Evolutionary conservation across 2,329 filamentous ascomycete genomes (phyloP).

Genomic region (Fusarium citri): DNA sequence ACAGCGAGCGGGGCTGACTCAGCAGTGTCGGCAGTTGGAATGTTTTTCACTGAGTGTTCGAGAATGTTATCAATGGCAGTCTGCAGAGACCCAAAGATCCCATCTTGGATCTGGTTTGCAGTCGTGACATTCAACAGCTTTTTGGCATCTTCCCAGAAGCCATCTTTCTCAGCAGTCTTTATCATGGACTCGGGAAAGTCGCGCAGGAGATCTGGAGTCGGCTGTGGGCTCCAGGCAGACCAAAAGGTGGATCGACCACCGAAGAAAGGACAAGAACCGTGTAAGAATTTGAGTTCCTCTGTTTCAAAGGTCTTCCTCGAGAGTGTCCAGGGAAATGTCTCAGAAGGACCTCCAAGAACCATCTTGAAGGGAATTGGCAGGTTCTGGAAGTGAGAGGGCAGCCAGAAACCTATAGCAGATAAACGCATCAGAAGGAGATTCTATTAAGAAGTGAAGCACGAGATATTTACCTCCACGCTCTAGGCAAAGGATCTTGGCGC

Average conservation of each 20-base stretch:
- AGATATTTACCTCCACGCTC: not conserved
- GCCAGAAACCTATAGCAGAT: not conserved
- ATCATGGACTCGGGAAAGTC: not conserved
- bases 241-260: not conserved
- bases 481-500: not conserved
- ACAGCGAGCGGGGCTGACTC: conserved; percentile 3
- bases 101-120: not conserved
- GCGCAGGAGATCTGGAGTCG: not conserved
- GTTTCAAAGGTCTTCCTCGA: not conserved
- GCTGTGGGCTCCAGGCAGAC: not conserved
- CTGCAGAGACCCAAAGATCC: not conserved
- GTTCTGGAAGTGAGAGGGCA: conserved; percentile 4
- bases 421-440: not conserved
- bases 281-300: not conserved
- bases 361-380: conserved; percentile 4
- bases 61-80: not conserved
- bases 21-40: not conserved
- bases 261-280: not conserved
- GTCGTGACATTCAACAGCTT: not conserved
- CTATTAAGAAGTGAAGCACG: not conserved
- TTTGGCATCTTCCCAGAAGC: not conserved
- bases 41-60: not conserved
- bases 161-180: not conserved
- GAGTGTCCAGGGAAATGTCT: not conserved
- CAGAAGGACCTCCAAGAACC: not conserved